Evolutionary conservation across 1,139 yeast species (phyloP).

Genomic region (Wickerhamomyces sp.): DNA sequence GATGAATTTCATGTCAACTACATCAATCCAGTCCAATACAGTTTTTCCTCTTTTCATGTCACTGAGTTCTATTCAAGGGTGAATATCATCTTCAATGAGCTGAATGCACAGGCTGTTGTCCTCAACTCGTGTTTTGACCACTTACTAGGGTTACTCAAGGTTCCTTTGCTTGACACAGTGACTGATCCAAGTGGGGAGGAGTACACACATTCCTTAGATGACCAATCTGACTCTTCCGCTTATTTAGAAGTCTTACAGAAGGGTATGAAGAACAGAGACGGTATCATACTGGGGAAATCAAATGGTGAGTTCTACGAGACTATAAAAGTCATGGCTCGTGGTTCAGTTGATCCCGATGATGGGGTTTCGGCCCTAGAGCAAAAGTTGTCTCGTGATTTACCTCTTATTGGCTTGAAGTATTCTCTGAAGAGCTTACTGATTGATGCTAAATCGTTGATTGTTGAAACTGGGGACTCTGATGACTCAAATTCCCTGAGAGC

Average conservation of each 20-base stretch:
- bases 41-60: conserved; percentile 12
- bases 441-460: conserved; percentile 8
- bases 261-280: conserved; percentile 52
- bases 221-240: conserved; percentile 66
- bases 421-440: conserved; percentile 15
- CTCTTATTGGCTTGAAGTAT: neutral
- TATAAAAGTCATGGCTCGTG: conserved; percentile 4
- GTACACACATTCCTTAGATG: conserved; percentile 64
- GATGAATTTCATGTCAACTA: conserved; percentile 20
- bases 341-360: neutral
- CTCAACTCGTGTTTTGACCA: conserved; percentile 52
- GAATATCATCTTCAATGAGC: conserved; percentile 27
- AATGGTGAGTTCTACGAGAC: conserved; percentile 7
- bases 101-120: conserved; percentile 54
- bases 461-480: neutral
- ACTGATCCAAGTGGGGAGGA: conserved; percentile 68
- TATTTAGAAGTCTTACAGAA: conserved; percentile 59
- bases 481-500: conserved; percentile 2
- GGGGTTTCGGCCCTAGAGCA: conserved; percentile 11
- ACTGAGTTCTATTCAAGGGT: conserved; percentile 18
- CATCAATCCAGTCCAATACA: conserved; percentile 10
- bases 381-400: conserved; percentile 29
- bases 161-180: conserved; percentile 39
- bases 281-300: conserved; percentile 34
- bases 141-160: conserved; percentile 40